phyloP scores from a whole-genome alignment of 805 yeast species.

The Isabelozyma gotoi region DNA sequence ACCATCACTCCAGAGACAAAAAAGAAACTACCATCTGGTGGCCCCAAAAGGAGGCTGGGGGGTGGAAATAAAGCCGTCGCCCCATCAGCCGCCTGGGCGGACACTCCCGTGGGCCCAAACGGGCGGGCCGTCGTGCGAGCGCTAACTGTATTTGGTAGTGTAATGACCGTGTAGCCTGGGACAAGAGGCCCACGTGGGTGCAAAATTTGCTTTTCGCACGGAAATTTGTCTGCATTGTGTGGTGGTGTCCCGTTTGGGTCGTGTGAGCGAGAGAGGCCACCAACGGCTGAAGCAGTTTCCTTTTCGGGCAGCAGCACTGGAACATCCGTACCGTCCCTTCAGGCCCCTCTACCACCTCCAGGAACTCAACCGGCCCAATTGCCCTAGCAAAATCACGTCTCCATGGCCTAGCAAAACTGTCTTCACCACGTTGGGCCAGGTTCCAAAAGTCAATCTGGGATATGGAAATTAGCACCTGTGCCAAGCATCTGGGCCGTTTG shows the following conservation, averaged over 20 bases:
- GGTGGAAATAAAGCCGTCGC: too few species aligned
- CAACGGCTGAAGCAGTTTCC: neutral
- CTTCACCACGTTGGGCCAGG: too few species aligned
- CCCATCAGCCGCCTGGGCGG: neutral
- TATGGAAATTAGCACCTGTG: neutral
- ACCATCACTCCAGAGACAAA: too few species aligned
- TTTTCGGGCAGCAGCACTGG: neutral
- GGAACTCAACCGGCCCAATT: too few species aligned
- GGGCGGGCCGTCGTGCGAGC: neutral
- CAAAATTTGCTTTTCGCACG: neutral
- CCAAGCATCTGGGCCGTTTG: neutral
- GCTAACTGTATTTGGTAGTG: neutral
- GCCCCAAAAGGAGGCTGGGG: too few species aligned
- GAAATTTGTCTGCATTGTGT: neutral
- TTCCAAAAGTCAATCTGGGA: too few species aligned
- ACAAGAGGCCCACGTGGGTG: constrained; percentile 1
- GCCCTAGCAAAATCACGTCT: too few species aligned
- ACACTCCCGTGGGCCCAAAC: neutral
- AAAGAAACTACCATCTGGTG: too few species aligned
- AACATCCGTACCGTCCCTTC: too few species aligned
- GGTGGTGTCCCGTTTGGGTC: neutral
- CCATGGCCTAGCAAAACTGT: too few species aligned
- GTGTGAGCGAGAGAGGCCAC: neutral
- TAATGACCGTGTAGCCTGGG: neutral
- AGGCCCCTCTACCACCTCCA: too few species aligned